Conservation (phyloP, 140 eudicot species). For the Senecio squalidus region DNA sequence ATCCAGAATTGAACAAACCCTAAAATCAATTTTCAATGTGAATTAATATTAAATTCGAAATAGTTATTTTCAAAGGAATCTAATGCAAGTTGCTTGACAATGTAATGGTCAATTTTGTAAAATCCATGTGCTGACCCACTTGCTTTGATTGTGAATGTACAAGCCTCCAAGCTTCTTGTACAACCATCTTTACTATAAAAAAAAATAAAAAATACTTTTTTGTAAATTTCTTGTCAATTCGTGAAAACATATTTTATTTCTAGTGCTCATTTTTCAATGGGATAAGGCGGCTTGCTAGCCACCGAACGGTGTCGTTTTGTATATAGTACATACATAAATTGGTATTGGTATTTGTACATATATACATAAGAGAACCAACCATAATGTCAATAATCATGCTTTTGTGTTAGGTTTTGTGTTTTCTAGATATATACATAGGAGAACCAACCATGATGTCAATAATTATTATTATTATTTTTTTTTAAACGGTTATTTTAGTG, state of each 20-base stretch:
- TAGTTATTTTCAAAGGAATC: neutral
- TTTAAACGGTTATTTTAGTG: too few species aligned
- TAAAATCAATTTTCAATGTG: neutral
- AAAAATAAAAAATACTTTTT: neutral
- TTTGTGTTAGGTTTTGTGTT: too few species aligned
- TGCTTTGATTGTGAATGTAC: conserved; percentile 20
- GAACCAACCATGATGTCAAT: too few species aligned
- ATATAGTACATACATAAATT: too few species aligned
- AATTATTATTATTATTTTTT: too few species aligned
- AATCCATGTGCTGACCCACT: conserved; percentile 12
- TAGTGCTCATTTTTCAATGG: too few species aligned
- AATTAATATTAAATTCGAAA: neutral
- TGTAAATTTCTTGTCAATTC: neutral
- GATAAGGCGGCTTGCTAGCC: too few species aligned
- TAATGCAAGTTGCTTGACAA: conserved; percentile 16
- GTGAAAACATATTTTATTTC: neutral
- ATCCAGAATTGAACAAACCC: neutral
- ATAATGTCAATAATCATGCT: too few species aligned
- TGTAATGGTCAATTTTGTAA: conserved; percentile 5
- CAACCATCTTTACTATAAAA: conserved; percentile 2
- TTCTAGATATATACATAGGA: too few species aligned
- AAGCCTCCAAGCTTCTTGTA: conserved; percentile 8
- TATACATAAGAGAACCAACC: too few species aligned
- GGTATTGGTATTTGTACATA: too few species aligned
- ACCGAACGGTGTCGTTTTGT: too few species aligned